Conservation (phyloP, 2,329 filamentous ascomycete species). For the Trichoderma lentiforme region DNA sequence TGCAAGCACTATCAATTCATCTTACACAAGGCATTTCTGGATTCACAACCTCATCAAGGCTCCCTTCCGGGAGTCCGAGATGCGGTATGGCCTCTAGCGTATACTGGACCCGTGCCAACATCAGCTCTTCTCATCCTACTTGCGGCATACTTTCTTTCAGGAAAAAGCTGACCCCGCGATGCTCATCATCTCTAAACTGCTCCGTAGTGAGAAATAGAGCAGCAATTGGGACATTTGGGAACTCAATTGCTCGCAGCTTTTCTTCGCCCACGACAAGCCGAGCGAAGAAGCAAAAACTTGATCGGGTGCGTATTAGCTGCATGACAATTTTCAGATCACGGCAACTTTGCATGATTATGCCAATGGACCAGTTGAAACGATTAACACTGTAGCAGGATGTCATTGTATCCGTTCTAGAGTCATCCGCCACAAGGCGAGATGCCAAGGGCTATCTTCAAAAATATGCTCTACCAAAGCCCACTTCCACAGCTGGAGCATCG, state of each 20-base stretch:
- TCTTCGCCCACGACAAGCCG: conserved; percentile 31
- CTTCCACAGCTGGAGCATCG: conserved; percentile 26
- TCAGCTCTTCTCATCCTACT: conserved; percentile 34
- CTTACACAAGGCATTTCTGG: not conserved
- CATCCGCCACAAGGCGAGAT: conserved; percentile 88
- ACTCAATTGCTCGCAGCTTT: conserved; percentile 24
- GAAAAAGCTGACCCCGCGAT: not conserved
- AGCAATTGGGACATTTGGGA: not conserved
- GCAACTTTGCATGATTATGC: not conserved
- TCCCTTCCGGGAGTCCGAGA: conserved; percentile 11
- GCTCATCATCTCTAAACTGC: not conserved
- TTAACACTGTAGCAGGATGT: conserved; percentile 59
- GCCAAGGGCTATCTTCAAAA: conserved; percentile 88
- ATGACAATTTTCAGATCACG: not conserved
- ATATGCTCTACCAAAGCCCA: conserved; percentile 45
- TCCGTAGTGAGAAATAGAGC: not conserved
- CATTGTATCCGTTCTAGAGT: conserved; percentile 79
- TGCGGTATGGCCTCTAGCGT: conserved; percentile 31
- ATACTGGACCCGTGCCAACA: conserved; percentile 40
- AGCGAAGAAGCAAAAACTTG: conserved; percentile 32
- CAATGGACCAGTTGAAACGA: not conserved
- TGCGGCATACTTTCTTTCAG: conserved; percentile 18
- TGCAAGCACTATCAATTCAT: not conserved
- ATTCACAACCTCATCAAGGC: not conserved
- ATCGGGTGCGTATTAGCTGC: conserved; percentile 27